These are phyloP conservation scores for Hansfordia pulvinata DNA, from an alignment of 2,329 filamentous ascomycete genomes.

Conservation along the genomic window DNA sequence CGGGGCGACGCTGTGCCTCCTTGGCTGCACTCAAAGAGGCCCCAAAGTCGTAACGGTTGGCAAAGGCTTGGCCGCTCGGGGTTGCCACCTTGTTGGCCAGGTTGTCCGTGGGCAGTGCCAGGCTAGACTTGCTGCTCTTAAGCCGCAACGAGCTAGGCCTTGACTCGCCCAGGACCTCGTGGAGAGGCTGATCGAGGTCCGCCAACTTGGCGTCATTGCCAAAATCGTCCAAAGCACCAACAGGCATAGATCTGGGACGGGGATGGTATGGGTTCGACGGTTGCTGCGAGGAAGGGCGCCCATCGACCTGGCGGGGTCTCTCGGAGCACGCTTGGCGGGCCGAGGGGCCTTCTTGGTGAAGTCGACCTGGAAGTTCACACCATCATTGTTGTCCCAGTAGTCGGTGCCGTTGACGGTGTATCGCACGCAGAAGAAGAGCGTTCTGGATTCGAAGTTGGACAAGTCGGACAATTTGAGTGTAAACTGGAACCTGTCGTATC, in stretches of 20 bases:
- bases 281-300: slow-evolving; percentile 56
- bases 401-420: slow-evolving; percentile 77
- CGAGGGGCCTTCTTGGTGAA: slow-evolving; percentile 66
- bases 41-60: slow-evolving; percentile 89
- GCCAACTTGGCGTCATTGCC: slow-evolving; percentile 40
- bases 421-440: slow-evolving; percentile 79
- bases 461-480: slow-evolving; percentile 86
- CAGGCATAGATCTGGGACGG: slow-evolving; percentile 39
- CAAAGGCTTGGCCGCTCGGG: slow-evolving; percentile 62
- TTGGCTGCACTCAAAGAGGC: slow-evolving; percentile 81
- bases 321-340: too few species aligned
- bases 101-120: slow-evolving; percentile 50
- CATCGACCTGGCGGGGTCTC: too few species aligned
- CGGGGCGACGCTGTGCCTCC: slow-evolving; percentile 55
- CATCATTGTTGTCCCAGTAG: slow-evolving; percentile 88
- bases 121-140: slow-evolving; percentile 52
- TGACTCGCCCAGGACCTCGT: slow-evolving; percentile 51
- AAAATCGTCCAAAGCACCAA: slow-evolving; percentile 57
- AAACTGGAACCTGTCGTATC: slow-evolving; percentile 84
- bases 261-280: slow-evolving; percentile 31
- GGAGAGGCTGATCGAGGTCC: slow-evolving; percentile 44
- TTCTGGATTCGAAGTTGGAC: slow-evolving; percentile 84
- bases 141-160: slow-evolving; percentile 48
- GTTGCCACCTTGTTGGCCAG: slow-evolving; percentile 35
- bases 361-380: slow-evolving; percentile 84